Conservation (phyloP, 140 eudicot genomes). For the Stevia rebaudiana region DNA sequence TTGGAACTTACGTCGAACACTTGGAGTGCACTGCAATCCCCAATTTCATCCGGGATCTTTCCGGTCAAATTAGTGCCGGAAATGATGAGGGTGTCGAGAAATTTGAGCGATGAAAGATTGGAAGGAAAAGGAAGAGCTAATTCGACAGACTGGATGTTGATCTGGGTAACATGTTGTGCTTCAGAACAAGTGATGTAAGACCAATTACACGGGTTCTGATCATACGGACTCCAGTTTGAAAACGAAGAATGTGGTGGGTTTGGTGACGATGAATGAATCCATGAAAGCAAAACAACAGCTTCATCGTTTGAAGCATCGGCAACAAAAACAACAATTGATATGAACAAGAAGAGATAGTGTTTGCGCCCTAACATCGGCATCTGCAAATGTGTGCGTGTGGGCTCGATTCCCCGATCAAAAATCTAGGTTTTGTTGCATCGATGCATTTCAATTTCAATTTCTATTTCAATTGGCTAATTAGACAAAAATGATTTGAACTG, state of each 20-base stretch:
- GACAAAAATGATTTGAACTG: constrained; percentile 15
- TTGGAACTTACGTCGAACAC: constrained; percentile 62
- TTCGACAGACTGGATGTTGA: constrained; percentile 42
- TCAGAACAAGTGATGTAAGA: constrained; percentile 53
- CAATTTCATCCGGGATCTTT: constrained; percentile 49
- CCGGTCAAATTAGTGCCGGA: constrained; percentile 72
- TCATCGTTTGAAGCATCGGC: constrained; percentile 38
- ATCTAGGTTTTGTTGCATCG: constrained; percentile 24
- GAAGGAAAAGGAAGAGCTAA: constrained; percentile 60
- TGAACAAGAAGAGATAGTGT: constrained; percentile 12
- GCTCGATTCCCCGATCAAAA: background rate
- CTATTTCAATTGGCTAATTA: background rate
- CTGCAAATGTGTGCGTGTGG: constrained; percentile 23
- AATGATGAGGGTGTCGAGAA: constrained; percentile 39
- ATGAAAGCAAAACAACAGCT: constrained; percentile 42
- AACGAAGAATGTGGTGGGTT: constrained; percentile 33
- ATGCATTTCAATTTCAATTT: background rate
- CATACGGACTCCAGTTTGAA: constrained; percentile 51
- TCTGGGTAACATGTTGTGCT: constrained; percentile 44
- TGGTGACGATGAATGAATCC: constrained; percentile 43
- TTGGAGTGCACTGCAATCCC: constrained; percentile 38
- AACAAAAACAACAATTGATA: constrained; percentile 31
- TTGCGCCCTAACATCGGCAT: constrained; percentile 50
- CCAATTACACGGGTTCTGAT: constrained; percentile 79
- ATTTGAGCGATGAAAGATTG: constrained; percentile 41